Evolutionary conservation across 345 rosid species (phyloP).

Genomic region (Carallia pectinifolia): DNA sequence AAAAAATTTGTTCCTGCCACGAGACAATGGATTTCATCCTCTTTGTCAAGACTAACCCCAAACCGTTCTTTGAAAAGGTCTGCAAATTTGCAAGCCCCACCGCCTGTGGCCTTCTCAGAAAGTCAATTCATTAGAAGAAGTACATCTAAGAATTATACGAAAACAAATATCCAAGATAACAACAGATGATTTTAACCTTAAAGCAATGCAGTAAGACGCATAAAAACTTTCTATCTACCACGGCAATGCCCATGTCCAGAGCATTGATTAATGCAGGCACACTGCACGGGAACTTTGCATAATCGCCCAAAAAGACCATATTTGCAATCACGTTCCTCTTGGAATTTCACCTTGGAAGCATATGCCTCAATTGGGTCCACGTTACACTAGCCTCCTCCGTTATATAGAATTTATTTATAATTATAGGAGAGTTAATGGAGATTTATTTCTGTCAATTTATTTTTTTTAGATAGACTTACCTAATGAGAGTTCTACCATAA

Average conservation of each 20-base stretch:
- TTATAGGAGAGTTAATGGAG: too few relatives aligned
- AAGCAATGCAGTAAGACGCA: too few relatives aligned
- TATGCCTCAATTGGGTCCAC: slow-evolving; percentile 82
- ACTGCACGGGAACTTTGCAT: slow-evolving; percentile 80
- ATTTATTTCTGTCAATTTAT: too few relatives aligned
- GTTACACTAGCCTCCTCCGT: slow-evolving; percentile 91
- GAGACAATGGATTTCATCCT: slow-evolving; percentile 98
- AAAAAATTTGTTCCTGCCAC: slow-evolving; percentile 98
- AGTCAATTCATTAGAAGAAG: slow-evolving; percentile 29
- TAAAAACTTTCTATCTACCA: too few relatives aligned
- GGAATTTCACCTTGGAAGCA: slow-evolving; percentile 50
- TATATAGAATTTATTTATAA: too few relatives aligned
- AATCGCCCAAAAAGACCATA: slow-evolving; percentile 84
- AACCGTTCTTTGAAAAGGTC: slow-evolving; percentile 95
- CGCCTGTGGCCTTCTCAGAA: slow-evolving; percentile 95
- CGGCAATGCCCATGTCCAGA: slow-evolving; percentile 83
- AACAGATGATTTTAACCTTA: background rate
- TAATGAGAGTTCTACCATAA: too few relatives aligned
- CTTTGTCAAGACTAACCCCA: slow-evolving; percentile 93
- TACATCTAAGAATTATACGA: background rate
- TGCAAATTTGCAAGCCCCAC: slow-evolving; percentile 91
- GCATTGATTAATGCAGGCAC: slow-evolving; percentile 86
- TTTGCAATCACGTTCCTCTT: slow-evolving; percentile 92
- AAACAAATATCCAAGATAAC: too few relatives aligned
- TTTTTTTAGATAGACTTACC: too few relatives aligned